Evolutionary conservation across 2,329 filamentous ascomycete species (phyloP).

Genomic region (Diaporthe velutina): DNA sequence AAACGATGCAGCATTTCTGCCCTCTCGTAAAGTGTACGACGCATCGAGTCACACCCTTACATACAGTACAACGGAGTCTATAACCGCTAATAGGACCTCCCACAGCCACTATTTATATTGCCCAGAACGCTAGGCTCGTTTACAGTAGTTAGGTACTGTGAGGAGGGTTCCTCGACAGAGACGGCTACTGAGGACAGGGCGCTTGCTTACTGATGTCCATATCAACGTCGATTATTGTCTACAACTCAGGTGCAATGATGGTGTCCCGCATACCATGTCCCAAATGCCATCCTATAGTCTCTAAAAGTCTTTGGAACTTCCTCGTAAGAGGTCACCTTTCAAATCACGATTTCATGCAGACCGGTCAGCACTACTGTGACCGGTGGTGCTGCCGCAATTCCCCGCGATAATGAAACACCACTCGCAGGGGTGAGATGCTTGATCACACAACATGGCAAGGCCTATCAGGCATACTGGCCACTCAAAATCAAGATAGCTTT

Average conservation of each 20-base stretch:
- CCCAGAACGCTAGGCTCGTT: neutral
- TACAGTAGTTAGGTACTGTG: neutral
- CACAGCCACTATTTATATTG: neutral
- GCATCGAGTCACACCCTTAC: neutral
- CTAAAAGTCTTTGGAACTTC: neutral
- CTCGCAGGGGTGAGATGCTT: neutral
- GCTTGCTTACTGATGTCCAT: neutral
- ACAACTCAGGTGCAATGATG: too few relatives aligned
- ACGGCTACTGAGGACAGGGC: too few relatives aligned
- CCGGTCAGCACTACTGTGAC: neutral
- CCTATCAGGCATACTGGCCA: neutral
- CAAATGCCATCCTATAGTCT: neutral
- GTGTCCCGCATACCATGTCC: neutral
- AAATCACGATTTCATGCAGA: neutral
- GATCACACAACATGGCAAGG: neutral
- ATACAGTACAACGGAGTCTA: neutral
- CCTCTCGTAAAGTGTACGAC: neutral
- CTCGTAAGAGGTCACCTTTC: neutral
- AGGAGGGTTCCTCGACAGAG: neutral
- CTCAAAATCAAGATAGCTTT: neutral
- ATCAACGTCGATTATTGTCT: neutral
- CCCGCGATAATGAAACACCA: neutral
- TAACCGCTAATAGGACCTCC: neutral
- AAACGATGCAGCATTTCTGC: neutral
- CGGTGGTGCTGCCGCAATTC: too few relatives aligned